phyloP scores from a whole-genome alignment of 495 filamentous ascomycete species.

The Massariosphaeria phaeospora region DNA sequence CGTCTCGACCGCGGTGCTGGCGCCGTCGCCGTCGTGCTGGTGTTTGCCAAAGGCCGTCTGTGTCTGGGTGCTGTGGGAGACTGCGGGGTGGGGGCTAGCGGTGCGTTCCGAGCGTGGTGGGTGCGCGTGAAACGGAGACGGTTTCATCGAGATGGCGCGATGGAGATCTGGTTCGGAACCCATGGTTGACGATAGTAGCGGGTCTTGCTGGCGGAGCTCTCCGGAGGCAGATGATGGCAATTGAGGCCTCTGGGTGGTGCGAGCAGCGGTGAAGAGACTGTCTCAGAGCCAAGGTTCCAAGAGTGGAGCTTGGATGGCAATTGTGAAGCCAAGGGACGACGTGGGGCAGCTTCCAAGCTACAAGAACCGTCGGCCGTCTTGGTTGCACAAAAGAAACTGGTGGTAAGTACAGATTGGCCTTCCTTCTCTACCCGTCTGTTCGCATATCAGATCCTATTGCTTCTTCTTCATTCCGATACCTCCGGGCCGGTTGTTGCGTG shows the following conservation, averaged over 20 bases:
- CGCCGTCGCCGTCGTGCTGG: too few relatives aligned
- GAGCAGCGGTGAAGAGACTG: not conserved
- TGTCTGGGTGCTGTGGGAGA: too few relatives aligned
- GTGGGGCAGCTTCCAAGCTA: too few relatives aligned
- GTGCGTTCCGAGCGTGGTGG: slow-evolving; percentile 26
- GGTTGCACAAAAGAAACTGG: too few relatives aligned
- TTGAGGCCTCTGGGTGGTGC: not conserved
- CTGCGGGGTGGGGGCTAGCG: slow-evolving; percentile 24
- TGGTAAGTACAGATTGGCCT: too few relatives aligned
- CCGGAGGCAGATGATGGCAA: not conserved
- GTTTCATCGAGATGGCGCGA: slow-evolving; percentile 38
- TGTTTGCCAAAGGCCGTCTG: not conserved
- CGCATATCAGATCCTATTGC: too few relatives aligned
- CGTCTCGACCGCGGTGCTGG: slow-evolving; percentile 45
- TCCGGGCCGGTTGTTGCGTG: too few relatives aligned
- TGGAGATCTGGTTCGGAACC: slow-evolving; percentile 40
- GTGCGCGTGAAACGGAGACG: slow-evolving; percentile 43
- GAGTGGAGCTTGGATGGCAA: not conserved
- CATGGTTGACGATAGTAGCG: not conserved
- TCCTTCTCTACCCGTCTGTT: too few relatives aligned
- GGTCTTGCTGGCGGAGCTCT: not conserved
- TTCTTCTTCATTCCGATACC: too few relatives aligned
- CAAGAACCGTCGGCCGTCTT: too few relatives aligned
- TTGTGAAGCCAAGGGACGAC: not conserved
- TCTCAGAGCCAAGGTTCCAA: not conserved